These are phyloP conservation scores for Colletotrichum filicis DNA, from an alignment of 2,329 filamentous ascomycete genomes.

Conservation along the genomic window DNA sequence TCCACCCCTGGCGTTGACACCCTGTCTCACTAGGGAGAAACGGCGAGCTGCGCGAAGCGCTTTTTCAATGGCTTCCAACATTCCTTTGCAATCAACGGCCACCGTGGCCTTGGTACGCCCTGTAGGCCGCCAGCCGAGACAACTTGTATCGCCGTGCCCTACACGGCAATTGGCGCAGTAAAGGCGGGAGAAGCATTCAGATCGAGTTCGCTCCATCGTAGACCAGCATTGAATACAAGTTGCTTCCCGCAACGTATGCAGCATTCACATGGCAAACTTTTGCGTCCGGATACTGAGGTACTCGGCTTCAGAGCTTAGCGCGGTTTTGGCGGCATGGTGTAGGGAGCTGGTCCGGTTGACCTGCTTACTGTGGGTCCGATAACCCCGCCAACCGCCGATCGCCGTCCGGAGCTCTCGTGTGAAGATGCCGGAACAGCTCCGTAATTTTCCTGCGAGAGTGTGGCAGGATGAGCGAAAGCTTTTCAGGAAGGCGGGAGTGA, in stretches of 20 bases:
- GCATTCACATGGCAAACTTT: not conserved
- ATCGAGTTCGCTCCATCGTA: not conserved
- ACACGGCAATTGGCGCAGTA: not conserved
- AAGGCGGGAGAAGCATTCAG: not conserved
- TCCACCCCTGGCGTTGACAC: not conserved
- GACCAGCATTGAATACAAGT: no score
- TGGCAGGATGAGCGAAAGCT: not conserved
- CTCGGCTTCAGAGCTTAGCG: not conserved
- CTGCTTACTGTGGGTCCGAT: not conserved
- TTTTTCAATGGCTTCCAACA: not conserved
- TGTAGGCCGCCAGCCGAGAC: not conserved
- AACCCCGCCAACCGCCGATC: no score
- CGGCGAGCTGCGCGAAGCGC: not conserved
- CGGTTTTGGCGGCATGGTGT: not conserved
- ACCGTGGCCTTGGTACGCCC: not conserved
- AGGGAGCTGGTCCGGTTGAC: not conserved
- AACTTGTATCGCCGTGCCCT: not conserved
- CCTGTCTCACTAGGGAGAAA: not conserved
- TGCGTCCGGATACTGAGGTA: not conserved
- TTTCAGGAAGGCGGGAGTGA: not conserved
- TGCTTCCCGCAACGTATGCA: no score
- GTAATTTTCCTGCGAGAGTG: not conserved
- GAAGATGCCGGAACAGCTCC: not conserved
- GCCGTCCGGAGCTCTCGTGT: not conserved
- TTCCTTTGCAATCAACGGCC: not conserved